Evolutionary conservation across 192 early-diverging fungal genomes (phyloP).

Genomic region (Mortierella alpina): DNA sequence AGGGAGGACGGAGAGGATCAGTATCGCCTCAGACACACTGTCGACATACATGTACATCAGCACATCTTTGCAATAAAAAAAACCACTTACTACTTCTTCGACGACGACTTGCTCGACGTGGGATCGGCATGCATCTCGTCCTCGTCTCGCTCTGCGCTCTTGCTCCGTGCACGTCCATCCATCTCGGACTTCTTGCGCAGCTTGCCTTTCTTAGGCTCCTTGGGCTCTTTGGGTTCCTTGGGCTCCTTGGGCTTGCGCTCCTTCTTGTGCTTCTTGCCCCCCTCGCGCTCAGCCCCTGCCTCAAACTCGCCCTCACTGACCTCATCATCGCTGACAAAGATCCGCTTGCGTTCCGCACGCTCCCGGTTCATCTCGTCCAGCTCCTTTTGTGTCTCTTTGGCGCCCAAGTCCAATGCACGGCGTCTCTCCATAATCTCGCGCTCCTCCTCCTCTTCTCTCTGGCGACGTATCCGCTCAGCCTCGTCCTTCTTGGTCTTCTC

Average conservation of each 20-base stretch:
- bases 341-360: slow-evolving; percentile 51
- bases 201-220: slow-evolving; percentile 46
- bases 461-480: slow-evolving; percentile 31
- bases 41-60: neutral
- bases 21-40: neutral
- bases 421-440: slow-evolving; percentile 60
- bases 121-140: slow-evolving; percentile 33
- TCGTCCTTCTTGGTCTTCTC: slow-evolving; percentile 56
- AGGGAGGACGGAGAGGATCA: neutral
- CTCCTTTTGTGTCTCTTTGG: slow-evolving; percentile 45
- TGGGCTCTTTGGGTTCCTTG: slow-evolving; percentile 46
- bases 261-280: slow-evolving; percentile 37
- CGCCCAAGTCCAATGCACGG: slow-evolving; percentile 36
- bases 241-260: slow-evolving; percentile 52
- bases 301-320: slow-evolving; percentile 36
- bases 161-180: slow-evolving; percentile 46
- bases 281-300: slow-evolving; percentile 29
- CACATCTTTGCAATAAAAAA: neutral
- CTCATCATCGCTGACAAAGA: slow-evolving; percentile 45
- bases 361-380: slow-evolving; percentile 52
- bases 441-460: slow-evolving; percentile 55
- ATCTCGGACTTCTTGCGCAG: slow-evolving; percentile 45
- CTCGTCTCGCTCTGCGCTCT: slow-evolving; percentile 37
- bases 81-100: slow-evolving; percentile 51
- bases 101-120: slow-evolving; percentile 16